Evolutionary conservation across 371 early-diverging fungal species (phyloP).

Genomic region (Catenaria anguillulae): DNA sequence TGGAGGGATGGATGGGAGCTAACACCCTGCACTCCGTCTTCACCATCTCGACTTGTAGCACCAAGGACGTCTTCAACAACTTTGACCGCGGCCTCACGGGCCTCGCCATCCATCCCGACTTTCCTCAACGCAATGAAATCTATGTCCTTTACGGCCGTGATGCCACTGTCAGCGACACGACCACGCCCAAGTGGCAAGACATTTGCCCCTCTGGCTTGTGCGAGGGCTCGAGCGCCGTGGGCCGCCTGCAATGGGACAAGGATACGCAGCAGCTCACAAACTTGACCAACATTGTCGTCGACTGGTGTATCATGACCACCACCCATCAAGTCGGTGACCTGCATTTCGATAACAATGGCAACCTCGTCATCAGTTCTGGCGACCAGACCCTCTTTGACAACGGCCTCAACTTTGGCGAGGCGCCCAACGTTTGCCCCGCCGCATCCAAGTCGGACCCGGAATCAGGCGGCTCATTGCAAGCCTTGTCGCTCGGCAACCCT

Average conservation of each 20-base stretch:
- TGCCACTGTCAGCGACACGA: too few relatives aligned
- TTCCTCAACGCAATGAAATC: too few relatives aligned
- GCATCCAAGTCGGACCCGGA: too few relatives aligned
- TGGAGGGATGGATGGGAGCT: too few relatives aligned
- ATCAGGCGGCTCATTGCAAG: too few relatives aligned
- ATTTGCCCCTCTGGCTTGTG: neutral
- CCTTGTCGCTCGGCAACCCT: too few relatives aligned
- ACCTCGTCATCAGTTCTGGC: neutral
- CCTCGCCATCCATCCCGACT: too few relatives aligned
- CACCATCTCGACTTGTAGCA: too few relatives aligned
- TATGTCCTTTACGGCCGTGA: too few relatives aligned
- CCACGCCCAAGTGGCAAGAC: neutral
- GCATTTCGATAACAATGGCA: neutral
- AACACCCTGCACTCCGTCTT: too few relatives aligned
- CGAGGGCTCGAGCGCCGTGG: neutral
- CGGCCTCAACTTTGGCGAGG: constrained; percentile 4
- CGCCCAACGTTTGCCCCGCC: neutral
- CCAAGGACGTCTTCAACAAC: constrained; percentile 3
- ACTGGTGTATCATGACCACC: neutral
- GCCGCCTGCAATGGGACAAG: neutral
- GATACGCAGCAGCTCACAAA: neutral
- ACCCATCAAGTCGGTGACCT: neutral
- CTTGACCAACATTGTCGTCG: neutral
- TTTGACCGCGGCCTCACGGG: neutral
- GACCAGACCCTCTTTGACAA: neutral